These are phyloP conservation scores for Oryza glaberrima DNA, from an alignment of 176 grass and related monocot genomes.

Conservation along the genomic window DNA sequence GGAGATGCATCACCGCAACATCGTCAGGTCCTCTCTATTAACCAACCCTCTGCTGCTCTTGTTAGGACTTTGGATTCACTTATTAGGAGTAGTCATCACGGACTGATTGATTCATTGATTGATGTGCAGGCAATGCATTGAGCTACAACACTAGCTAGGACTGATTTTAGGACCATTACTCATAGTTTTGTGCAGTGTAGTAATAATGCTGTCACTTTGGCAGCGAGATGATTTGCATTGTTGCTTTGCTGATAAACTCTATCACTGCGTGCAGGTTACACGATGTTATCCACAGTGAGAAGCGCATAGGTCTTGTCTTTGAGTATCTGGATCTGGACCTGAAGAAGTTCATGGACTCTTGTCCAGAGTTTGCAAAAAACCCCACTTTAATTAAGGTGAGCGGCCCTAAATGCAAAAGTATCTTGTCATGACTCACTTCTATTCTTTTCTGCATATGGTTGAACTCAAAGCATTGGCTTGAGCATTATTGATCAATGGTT, in stretches of 20 bases:
- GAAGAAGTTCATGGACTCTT: slow-evolving; percentile 95
- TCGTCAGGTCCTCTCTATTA: slow-evolving; percentile 67
- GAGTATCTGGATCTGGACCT: slow-evolving; percentile 94
- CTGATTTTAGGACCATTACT: slow-evolving; percentile 25
- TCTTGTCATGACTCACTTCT: background rate
- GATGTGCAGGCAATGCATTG: background rate
- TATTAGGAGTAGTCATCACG: background rate
- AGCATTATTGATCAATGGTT: slow-evolving; percentile 22
- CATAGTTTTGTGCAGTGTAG: background rate
- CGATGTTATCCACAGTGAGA: slow-evolving; percentile 92
- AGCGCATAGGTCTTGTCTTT: slow-evolving; percentile 87
- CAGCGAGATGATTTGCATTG: background rate
- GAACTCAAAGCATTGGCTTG: background rate
- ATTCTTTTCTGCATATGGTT: slow-evolving; percentile 5
- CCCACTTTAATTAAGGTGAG: slow-evolving; percentile 79
- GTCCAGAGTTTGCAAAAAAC: slow-evolving; percentile 83
- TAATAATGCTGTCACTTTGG: background rate
- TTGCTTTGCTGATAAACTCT: slow-evolving; percentile 19
- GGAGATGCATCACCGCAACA: slow-evolving; percentile 94
- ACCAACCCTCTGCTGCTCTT: background rate
- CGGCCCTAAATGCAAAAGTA: background rate
- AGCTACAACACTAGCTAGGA: slow-evolving; percentile 24
- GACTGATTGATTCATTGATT: background rate
- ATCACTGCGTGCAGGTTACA: slow-evolving; percentile 61
- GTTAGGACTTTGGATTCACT: slow-evolving; percentile 4